Base-by-base conservation (phyloP, 2,329 filamentous ascomycete genomes). In the Ambrosiella xylebori region DNA sequence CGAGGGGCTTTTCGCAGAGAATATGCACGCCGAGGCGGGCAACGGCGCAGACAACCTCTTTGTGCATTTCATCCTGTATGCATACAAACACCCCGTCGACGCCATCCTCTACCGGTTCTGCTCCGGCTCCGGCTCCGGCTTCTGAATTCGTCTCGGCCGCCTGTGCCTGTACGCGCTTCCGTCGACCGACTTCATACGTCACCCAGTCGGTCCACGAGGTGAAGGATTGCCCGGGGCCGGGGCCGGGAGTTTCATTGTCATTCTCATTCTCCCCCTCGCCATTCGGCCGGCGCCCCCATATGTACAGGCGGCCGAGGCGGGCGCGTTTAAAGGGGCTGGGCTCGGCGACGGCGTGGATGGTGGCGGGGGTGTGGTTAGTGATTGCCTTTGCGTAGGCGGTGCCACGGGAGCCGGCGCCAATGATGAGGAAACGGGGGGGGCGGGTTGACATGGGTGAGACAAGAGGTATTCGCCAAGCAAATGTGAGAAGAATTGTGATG, bases 1-100 rank as follows among this genome's bases (percentile, higher is more conserved):
- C 88, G 57, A 98, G 72, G 1, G 93, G 93, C 71, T 98, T 98
- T 74, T 98, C 93, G 68, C 89, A 94, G 76, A 96, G 86, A 62
- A 97, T 81, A 68, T 96, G 89, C 53, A 96, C 71, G 1, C 78
- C 67, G 73, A 83, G 71, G 11, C 79, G 79, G 1, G 86, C 84
- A 56, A 95, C 75, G 1, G 81, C 85, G 49, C 84, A 76, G 19
- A 95, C 78, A 53, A 91, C 88, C 58, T 89, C 84, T 54, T 82
- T 82, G 69, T 98, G 93, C 72, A 87, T 84, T 70, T 95, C 86
- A 68, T 98, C 93, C 8, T 91, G 76, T 1, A 94, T 88, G 68
- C 78, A 81, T 15, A 81, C 73, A 62, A 81, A 81, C 38, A 70
- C 77, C 6, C 76, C 84, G 61, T 85, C 82, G 1, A 86, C 75